Evolutionary conservation across 306 rosid species (phyloP), one percentile per base, ranked within the genome.

Genomic region (Pterocarpus santalinus): DNA sequence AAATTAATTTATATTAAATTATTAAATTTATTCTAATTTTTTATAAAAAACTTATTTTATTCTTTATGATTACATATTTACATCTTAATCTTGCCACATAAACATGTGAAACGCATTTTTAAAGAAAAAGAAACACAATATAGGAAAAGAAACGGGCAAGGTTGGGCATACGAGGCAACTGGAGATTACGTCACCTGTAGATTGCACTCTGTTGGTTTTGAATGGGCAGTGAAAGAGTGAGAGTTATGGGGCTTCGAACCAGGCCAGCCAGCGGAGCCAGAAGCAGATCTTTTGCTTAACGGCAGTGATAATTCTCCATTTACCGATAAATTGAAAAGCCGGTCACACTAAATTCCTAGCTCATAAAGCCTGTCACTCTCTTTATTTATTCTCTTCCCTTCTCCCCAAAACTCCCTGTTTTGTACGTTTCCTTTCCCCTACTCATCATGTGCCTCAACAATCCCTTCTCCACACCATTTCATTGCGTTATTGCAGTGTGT

Each of bases 201-300:
- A 63, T 75, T 67, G 81, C 32, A 74, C 53, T 17, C 36, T 38
- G 65, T 52, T 16, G 34, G 2, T 35, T 41, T 35, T 22, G 43
- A 79, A 43, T 30, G 63, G 47, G 14, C 10, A 68, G 74, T 2
- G 55, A 13, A 36, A 51, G 76, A 51, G 68, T 60, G 73, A 34
- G 76, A 46, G 76, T 83, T 83, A 14, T 78, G 58, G 83, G 79
- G 75, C n/a, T 43, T 64, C 65, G 11, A 71, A 69, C 82, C 85
- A 44, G 8, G 3, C 15, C 0, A 47, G 15, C 15, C n/a, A 47
- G 14, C 53, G 2, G 5, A 14, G 36, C 4, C 4, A 33, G 17
- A 34, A 62, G 56, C 82, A 83, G 47, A 87, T 87, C 88, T 87
- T 87, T 87, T 87, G 85, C 88, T 75, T 78, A 81, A 81, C 79